phyloP scores from a whole-genome alignment of 352 stramenopile genomes.

The Phytopythium cucurbitacearum region DNA sequence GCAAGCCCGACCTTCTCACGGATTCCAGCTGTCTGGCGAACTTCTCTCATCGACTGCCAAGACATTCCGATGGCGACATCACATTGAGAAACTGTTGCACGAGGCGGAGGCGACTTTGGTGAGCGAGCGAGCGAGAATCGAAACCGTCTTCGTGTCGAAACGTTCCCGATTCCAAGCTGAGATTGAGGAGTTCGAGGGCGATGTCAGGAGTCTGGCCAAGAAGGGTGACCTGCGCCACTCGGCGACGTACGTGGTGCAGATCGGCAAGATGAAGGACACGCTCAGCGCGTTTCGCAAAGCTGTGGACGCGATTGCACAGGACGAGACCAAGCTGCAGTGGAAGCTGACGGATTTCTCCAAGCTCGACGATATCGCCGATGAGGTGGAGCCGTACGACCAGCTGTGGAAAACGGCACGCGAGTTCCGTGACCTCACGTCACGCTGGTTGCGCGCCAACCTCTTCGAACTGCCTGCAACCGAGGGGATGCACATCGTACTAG shows the following conservation, averaged over 20 bases:
- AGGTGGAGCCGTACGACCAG: conserved; percentile 72
- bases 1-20: not conserved
- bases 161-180: conserved; percentile 65
- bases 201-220: conserved; percentile 67
- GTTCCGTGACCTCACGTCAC: conserved; percentile 67
- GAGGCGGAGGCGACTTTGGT: conserved; percentile 53
- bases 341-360: conserved; percentile 66
- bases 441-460: conserved; percentile 58
- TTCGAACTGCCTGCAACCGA: conserved; percentile 63
- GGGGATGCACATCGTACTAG: conserved; percentile 34
- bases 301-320: conserved; percentile 47
- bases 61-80: conserved; percentile 57
- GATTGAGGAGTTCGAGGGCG: conserved; percentile 69
- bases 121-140: conserved; percentile 58
- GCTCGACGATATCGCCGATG: conserved; percentile 69
- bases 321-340: conserved; percentile 69
- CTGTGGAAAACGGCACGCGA: conserved; percentile 68
- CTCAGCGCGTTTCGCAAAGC: conserved; percentile 49
- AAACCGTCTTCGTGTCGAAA: conserved; percentile 67
- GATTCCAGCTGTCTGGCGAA: conserved; percentile 26
- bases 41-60: conserved; percentile 57
- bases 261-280: conserved; percentile 69
- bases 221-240: conserved; percentile 73
- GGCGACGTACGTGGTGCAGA: conserved; percentile 70
- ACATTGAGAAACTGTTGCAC: conserved; percentile 49